Base-by-base conservation (phyloP, 208 protist species). In the Acanthamoeba quina region DNA sequence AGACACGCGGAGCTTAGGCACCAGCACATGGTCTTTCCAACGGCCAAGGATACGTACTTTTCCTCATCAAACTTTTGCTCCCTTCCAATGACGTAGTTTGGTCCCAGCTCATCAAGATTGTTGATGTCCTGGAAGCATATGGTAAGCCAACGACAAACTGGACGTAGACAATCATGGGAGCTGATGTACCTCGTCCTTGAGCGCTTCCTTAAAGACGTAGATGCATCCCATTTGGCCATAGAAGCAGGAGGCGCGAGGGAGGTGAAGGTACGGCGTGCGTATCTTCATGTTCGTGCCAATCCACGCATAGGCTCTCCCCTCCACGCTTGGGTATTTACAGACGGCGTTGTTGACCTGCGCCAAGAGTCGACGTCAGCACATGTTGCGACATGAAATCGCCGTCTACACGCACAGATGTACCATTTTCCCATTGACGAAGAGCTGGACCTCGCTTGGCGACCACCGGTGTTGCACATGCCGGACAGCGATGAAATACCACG, bases 181-280 rank as follows among this genome's bases (percentile, higher is more conserved):
- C 24, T 78, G 37, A 78, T 5, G 17, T 64, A 89, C 82, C 82
- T 89, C 82, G 58, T 89, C 82, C 21, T 21, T 89, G 3, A 89
- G 49, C 41, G 82, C 49, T 66, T 89, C 82, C 34, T 68, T 89
- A 66, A 89, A 89, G 49, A 89, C 17, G 58, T 66, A 89, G n/a
- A 89, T 49, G 58, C 21, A 64, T 11, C 82, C 82, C 82, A 89
- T 89, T 89, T 89, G 82, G 41, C 82, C 82, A 31, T 68, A 89
- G 58, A 89, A 89, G 49, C 54, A 89, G 58, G 82, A 89, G n/a
- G 49, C 58, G 17, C 31, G 31, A 34, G 31, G 31, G 31, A 34
- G 31, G 31, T 34, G 31, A 34, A 34, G 31, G 31, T 34, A 34
- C 31, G 31, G 31, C 1, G 31, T 34, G 31, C 31, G 31, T 34